phyloP scores from a whole-genome alignment of 805 yeast species.

The Maudiozyma serrabonitensis region DNA sequence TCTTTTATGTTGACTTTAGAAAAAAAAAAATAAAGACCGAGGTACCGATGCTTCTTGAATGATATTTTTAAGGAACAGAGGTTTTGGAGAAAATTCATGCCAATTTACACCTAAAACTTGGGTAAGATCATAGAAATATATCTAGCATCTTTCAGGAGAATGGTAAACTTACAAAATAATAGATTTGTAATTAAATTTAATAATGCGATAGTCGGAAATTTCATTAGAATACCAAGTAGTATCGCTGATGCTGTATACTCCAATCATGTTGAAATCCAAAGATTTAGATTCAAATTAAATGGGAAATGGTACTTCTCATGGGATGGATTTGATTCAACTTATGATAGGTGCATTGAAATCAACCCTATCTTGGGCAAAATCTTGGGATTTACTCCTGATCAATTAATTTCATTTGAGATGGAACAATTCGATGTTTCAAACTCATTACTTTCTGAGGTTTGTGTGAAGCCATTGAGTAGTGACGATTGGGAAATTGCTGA shows the following conservation, averaged over 20 bases:
- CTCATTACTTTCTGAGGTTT: constrained; percentile 43
- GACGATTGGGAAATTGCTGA: constrained; percentile 91
- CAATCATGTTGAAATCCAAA: constrained; percentile 5
- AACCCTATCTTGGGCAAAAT: constrained; percentile 17
- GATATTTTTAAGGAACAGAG: no score
- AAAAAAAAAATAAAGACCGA: no score
- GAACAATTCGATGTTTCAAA: constrained; percentile 6
- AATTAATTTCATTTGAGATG: constrained; percentile 8
- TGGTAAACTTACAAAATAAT: no score
- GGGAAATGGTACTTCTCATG: constrained; percentile 4
- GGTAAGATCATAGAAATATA: background rate
- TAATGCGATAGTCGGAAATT: constrained; percentile 22
- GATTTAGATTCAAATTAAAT: constrained; percentile 5
- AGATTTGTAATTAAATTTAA: background rate
- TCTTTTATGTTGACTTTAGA: no score
- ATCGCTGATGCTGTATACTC: constrained; percentile 4
- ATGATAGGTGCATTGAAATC: constrained; percentile 14
- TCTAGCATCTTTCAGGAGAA: background rate
- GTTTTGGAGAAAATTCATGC: no score
- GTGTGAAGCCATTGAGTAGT: constrained; percentile 65
- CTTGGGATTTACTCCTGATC: background rate
- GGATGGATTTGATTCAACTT: constrained; percentile 11
- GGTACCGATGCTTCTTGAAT: no score
- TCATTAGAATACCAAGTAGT: constrained; percentile 19
- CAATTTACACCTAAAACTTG: no score